These are phyloP conservation scores for Linum tenue DNA, from an alignment of 345 rosid species.

Conservation along the genomic window DNA sequence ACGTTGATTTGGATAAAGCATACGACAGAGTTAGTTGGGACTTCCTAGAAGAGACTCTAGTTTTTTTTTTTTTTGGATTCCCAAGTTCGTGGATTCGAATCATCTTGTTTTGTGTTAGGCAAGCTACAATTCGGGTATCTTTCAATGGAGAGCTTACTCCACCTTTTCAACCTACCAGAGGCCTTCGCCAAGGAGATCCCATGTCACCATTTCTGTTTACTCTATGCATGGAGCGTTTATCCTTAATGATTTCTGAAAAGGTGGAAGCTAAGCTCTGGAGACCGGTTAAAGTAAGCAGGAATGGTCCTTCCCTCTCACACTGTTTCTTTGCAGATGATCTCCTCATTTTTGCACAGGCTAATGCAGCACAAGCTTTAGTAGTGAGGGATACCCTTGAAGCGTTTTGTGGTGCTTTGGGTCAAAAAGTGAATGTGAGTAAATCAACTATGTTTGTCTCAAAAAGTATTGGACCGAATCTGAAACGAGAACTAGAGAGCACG, in stretches of 20 bases:
- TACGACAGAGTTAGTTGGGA: background rate
- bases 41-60: background rate
- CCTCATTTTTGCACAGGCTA: background rate
- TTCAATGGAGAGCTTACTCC: background rate
- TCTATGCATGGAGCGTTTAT: background rate
- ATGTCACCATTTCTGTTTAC: background rate
- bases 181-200: background rate
- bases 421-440: too few relatives aligned
- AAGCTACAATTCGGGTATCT: background rate
- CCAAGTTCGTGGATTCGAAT: background rate
- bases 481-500: background rate
- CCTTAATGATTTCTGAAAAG: background rate
- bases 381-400: background rate
- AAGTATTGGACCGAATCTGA: background rate
- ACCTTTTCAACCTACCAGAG: background rate
- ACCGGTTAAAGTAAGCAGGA: background rate
- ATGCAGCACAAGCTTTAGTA: background rate
- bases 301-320: background rate
- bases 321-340: background rate
- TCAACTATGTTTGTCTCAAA: background rate
- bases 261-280: background rate
- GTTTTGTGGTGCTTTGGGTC: background rate
- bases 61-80: background rate
- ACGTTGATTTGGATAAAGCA: background rate
- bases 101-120: too few relatives aligned